These are phyloP conservation scores for Hyaloperonospora arabidopsidis DNA, from an alignment of 352 stramenopile species.

Conservation along the genomic window DNA sequence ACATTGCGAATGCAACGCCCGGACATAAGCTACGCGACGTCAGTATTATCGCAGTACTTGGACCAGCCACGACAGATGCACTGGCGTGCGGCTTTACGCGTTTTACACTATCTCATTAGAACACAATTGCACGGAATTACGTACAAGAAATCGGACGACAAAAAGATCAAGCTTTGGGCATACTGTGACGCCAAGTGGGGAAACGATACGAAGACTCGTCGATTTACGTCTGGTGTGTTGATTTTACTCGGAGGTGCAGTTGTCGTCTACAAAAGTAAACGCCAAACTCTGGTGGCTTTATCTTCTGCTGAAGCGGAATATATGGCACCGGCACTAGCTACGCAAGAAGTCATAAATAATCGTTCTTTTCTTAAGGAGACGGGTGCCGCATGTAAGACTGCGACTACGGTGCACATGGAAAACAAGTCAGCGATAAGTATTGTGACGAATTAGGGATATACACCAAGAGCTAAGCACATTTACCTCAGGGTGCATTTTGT, in stretches of 20 bases:
- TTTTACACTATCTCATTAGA: conserved; percentile 14
- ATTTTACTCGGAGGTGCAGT: not conserved
- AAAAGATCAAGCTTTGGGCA: not conserved
- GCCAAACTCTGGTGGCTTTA: not conserved
- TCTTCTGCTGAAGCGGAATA: conserved; percentile 9
- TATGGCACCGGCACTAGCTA: conserved; percentile 5
- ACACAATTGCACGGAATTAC: not conserved
- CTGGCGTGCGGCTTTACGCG: conserved; percentile 6
- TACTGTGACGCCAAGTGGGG: conserved; percentile 8
- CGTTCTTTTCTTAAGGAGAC: conserved; percentile 7
- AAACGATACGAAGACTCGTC: not conserved
- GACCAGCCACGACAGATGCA: conserved; percentile 14
- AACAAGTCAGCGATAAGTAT: conserved; percentile 9
- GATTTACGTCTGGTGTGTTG: conserved; percentile 7
- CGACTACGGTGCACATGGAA: too few species aligned
- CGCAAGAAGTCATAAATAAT: conserved; percentile 6
- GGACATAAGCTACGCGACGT: conserved; percentile 9
- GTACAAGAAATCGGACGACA: not conserved
- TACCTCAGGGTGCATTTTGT: too few species aligned
- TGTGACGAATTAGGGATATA: too few species aligned
- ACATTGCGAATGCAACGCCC: conserved; percentile 19
- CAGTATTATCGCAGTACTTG: conserved; percentile 9
- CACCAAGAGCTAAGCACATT: too few species aligned
- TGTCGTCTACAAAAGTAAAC: conserved; percentile 9
- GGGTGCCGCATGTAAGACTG: not conserved